Evolutionary conservation across 1,284 basidiomycete genomes (phyloP).

Genomic region (Microstroma glucosiphilum): DNA sequence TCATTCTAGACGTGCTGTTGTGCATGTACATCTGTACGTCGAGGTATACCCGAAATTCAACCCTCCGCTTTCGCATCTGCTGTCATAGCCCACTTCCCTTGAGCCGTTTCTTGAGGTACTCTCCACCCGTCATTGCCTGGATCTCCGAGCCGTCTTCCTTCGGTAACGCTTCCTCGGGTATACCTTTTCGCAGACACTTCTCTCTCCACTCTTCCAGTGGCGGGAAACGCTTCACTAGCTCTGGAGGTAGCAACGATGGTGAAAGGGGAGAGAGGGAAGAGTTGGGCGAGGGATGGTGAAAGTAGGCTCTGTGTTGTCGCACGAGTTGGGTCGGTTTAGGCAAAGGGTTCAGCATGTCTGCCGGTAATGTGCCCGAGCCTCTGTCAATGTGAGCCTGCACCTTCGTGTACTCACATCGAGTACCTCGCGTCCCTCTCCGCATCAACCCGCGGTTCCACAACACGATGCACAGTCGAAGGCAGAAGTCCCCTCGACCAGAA

Average conservation of each 20-base stretch:
- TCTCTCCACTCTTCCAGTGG: neutral
- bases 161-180: neutral
- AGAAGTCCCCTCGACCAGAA: conserved; percentile 37
- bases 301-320: neutral
- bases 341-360: no score
- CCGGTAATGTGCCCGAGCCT: no score
- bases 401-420: conserved; percentile 17
- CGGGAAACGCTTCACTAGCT: neutral
- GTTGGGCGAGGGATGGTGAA: neutral
- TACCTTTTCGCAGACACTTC: neutral
- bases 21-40: no score
- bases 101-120: neutral
- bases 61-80: no score
- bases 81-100: neutral
- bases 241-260: neutral
- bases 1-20: no score
- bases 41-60: no score
- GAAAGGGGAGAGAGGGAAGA: neutral
- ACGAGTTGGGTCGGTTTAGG: no score
- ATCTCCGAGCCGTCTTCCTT: neutral
- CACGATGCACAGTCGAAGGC: conserved; percentile 36
- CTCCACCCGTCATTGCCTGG: neutral
- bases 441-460: conserved; percentile 27
- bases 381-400: no score
- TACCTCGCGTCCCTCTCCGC: conserved; percentile 26